phyloP scores from a whole-genome alignment of 345 rosid genomes.

The Pistacia vera region DNA sequence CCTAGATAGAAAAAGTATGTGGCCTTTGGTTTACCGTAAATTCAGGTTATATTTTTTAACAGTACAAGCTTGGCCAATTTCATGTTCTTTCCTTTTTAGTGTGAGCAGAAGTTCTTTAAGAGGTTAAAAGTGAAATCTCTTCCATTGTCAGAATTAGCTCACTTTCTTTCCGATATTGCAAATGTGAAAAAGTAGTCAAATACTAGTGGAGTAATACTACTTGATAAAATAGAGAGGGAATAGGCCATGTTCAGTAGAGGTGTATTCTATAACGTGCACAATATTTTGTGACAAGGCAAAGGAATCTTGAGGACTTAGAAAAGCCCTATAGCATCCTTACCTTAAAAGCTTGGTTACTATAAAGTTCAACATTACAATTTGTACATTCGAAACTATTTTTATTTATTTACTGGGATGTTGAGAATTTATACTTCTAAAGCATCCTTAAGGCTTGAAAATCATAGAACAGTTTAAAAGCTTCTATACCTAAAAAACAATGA shows the following conservation, averaged over 20 bases:
- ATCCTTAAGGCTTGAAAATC: not conserved
- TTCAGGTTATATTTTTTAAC: slow-evolving; percentile 6
- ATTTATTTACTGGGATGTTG: not conserved
- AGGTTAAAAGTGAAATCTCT: slow-evolving; percentile 1
- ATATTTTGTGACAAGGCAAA: not conserved
- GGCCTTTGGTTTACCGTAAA: not conserved
- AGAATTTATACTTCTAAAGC: not conserved
- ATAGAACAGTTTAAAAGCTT: not conserved
- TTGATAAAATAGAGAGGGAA: not conserved
- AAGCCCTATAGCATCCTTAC: not conserved
- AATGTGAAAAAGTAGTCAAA: not conserved
- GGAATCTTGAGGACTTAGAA: not conserved
- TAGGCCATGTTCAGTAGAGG: not conserved
- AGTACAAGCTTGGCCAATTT: slow-evolving; percentile 2
- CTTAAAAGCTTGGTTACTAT: not conserved
- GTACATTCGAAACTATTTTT: not conserved
- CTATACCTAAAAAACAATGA: not conserved
- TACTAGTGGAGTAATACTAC: not conserved
- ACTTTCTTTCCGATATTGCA: not conserved
- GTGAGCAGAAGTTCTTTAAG: not conserved
- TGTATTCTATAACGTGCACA: not conserved
- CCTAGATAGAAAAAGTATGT: not conserved
- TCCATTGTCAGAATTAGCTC: not conserved
- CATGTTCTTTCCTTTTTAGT: not conserved
- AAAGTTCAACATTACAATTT: not conserved